Percentiles rank a stretch among this genome's conserved stretches.
Conservation (phyloP, 352 stramenopile genomes). For the Phytophthora ohioensis region DNA sequence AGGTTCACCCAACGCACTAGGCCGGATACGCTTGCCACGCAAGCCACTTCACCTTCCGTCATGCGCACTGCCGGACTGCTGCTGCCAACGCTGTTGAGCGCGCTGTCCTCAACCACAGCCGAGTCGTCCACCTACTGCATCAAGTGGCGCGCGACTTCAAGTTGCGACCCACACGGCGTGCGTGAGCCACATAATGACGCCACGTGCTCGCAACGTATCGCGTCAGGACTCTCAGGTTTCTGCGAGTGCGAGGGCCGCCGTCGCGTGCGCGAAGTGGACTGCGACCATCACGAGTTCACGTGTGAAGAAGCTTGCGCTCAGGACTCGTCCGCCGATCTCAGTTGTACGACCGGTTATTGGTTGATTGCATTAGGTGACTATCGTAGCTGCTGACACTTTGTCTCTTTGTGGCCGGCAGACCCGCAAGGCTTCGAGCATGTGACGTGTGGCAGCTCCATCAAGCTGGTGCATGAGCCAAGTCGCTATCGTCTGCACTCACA, state of each 20-base stretch:
- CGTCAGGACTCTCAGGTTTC: slow-evolving; percentile 63
- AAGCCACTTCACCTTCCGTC: slow-evolving; percentile 19
- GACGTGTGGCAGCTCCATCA: slow-evolving; percentile 87
- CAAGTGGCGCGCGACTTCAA: slow-evolving; percentile 73
- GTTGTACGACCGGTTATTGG: slow-evolving; percentile 50
- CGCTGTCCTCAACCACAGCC: neutral
- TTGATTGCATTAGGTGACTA: neutral
- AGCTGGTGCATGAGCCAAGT: slow-evolving; percentile 77
- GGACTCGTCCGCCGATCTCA: slow-evolving; percentile 77
- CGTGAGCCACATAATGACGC: slow-evolving; percentile 73
- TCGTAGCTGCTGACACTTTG: slow-evolving; percentile 11
- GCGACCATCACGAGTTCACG: slow-evolving; percentile 83
- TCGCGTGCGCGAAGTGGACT: slow-evolving; percentile 77
- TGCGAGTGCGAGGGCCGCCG: slow-evolving; percentile 86
- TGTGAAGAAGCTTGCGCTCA: slow-evolving; percentile 75
- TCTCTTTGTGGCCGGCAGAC: slow-evolving; percentile 43
- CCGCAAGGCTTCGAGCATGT: slow-evolving; percentile 81
- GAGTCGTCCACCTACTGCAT: slow-evolving; percentile 54
- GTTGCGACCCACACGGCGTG: slow-evolving; percentile 75
- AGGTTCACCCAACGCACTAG: neutral
- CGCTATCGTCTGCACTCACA: slow-evolving; percentile 88
- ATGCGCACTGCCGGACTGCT: slow-evolving; percentile 28
- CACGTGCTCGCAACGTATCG: slow-evolving; percentile 60
- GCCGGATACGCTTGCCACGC: slow-evolving; percentile 38
- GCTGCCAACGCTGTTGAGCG: slow-evolving; percentile 13